A percentile compares a stretch with the other conserved stretches of the same genome.
phyloP scores from a whole-genome alignment of 371 early-diverging fungal genomes.

The Rhizopus arrhizus region DNA sequence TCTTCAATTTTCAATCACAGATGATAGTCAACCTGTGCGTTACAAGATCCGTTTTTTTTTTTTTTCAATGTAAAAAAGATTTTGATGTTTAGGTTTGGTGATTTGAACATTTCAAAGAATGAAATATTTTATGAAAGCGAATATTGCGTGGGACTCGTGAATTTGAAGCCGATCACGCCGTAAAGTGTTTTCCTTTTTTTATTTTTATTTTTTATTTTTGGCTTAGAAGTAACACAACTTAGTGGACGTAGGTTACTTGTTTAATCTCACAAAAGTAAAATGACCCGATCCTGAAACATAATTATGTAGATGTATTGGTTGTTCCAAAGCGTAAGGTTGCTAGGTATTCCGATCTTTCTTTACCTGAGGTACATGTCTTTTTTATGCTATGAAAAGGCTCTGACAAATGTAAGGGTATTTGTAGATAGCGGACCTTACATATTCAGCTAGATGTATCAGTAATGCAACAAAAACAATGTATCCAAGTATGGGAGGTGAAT shows the following conservation, averaged over 20 bases:
- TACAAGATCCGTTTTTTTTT: too few species aligned
- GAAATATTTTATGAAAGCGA: conserved; percentile 72
- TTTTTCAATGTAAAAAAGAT: too few species aligned
- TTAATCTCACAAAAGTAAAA: neutral
- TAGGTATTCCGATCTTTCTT: conserved; percentile 11
- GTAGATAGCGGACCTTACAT: neutral
- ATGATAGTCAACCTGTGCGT: too few species aligned
- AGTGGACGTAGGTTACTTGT: conserved; percentile 10
- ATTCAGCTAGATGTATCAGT: neutral
- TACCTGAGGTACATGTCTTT: conserved; percentile 4
- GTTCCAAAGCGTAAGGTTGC: conserved; percentile 9
- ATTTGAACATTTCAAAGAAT: conserved; percentile 7
- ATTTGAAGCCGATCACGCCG: conserved; percentile 84
- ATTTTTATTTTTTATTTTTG: neutral
- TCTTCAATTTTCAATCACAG: too few species aligned
- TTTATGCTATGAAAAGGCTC: neutral
- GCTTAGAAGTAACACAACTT: neutral
- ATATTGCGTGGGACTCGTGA: conserved; percentile 77
- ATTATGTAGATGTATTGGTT: conserved; percentile 12
- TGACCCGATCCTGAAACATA: neutral
- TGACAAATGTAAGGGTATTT: neutral
- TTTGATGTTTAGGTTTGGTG: conserved; percentile 3
- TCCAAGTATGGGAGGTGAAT: neutral
- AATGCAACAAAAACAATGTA: neutral
- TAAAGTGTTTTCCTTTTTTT: conserved; percentile 27